Evolutionary conservation across 306 rosid species (phyloP), one percentile per base, ranked within the genome.

Genomic region (Malus orientalis): DNA sequence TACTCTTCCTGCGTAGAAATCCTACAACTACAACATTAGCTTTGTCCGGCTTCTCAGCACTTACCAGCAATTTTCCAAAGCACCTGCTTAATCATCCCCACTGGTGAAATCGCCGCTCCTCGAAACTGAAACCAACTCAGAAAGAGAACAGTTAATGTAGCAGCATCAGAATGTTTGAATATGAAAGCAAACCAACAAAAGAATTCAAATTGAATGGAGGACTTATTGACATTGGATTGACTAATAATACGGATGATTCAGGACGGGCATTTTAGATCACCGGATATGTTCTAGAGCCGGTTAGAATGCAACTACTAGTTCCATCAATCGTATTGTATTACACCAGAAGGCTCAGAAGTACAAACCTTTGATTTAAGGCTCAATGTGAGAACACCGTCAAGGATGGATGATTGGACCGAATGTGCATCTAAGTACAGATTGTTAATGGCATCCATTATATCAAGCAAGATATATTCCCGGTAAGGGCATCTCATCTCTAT

Each of bases 311-410:
- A 49, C 55, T 15, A 49, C 55, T 15, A 49, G 55, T 49, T 1
- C 20, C 55, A 49, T 49, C 1, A 49, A 5, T 15, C 20, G 18
- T 49, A 15, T 15, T 49, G 55, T 15, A 49, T 15, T n/a, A 11
- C 11, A 15, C n/a, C 76, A 72, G 36, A 22, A 58, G 27, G 60
- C 38, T 60, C 1, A 12, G 77, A 47, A 60, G n/a, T 60, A 76
- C 91, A 79, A 60, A 93, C 98, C 98, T 93, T 89, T 40, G 98
- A 82, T 78, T 91, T 91, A 74, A 93, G 89, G 68, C 83, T 85
- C 86, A 91, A 73, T 20, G 75, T 71, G 82, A 93, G 85, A 85
- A 93, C 77, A 67, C 89, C 98, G 75, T 87, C 87, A 25, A 55
- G 84, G 71, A 84, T 82, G 67, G 93, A 86, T 40, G 97, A 93